These are phyloP conservation scores for Prunus yedoensis DNA, from an alignment of 331 rosid species.

Conservation along the genomic window DNA sequence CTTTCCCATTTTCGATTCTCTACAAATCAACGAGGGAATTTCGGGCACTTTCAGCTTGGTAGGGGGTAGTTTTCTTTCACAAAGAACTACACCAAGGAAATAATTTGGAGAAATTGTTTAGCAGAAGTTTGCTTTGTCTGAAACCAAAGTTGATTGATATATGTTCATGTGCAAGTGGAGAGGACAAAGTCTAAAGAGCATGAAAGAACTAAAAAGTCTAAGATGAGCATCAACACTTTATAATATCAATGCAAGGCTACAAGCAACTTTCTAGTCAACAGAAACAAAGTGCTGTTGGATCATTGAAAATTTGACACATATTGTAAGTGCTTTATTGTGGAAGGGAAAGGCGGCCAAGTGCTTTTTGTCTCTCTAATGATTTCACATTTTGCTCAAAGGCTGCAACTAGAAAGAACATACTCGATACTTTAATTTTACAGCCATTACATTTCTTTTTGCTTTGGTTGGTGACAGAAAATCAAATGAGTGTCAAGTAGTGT, in stretches of 20 bases:
- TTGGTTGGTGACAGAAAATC: no score
- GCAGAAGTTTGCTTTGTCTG: neutral
- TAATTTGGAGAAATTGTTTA: neutral
- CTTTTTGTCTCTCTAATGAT: slow-evolving; percentile 9
- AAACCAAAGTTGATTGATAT: neutral
- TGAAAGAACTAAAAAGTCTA: neutral
- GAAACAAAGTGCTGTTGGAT: slow-evolving; percentile 26
- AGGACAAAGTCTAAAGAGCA: neutral
- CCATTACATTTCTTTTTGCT: no score
- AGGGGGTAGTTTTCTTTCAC: neutral
- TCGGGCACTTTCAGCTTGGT: neutral
- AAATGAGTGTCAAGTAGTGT: neutral
- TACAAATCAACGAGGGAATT: slow-evolving; percentile 9
- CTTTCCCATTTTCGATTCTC: slow-evolving; percentile 52
- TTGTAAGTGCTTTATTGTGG: neutral
- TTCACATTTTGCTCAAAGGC: slow-evolving; percentile 2
- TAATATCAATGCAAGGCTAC: neutral
- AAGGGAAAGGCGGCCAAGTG: neutral
- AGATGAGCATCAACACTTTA: slow-evolving; percentile 2
- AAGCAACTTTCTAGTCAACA: neutral
- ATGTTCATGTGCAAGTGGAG: neutral
- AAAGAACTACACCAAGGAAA: neutral
- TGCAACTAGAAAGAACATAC: neutral
- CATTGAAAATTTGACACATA: slow-evolving; percentile 34
- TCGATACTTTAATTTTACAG: no score